Percentiles rank a stretch among this genome's conserved stretches.
Evolutionary conservation across 306 rosid species (phyloP).

Genomic region (Castanospermum australe): DNA sequence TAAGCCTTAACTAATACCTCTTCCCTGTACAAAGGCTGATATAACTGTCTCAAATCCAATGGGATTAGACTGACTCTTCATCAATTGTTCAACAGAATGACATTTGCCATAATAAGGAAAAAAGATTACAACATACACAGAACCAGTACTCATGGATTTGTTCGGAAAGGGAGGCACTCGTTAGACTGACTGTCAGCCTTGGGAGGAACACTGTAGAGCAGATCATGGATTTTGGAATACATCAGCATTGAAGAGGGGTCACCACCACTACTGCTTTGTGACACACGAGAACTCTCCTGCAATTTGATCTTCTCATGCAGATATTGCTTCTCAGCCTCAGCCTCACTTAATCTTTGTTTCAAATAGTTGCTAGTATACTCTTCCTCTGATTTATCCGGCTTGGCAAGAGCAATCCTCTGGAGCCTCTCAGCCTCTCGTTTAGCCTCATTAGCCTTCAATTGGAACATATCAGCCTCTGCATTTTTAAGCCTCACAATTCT

Average conservation of each 20-base stretch:
- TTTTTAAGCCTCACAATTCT: slow-evolving; percentile 91
- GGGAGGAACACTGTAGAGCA: slow-evolving; percentile 61
- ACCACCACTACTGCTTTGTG: slow-evolving; percentile 67
- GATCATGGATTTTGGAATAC: slow-evolving; percentile 84
- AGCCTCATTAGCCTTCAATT: slow-evolving; percentile 89
- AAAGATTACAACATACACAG: slow-evolving; percentile 26
- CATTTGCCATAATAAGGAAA: slow-evolving; percentile 9
- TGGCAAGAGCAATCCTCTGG: slow-evolving; percentile 88
- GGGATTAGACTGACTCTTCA: slow-evolving; percentile 25
- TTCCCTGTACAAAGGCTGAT: slow-evolving; percentile 22
- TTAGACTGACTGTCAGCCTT: slow-evolving; percentile 69
- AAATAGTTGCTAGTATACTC: slow-evolving; percentile 89
- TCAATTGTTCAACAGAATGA: slow-evolving; percentile 28
- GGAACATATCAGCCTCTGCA: slow-evolving; percentile 99
- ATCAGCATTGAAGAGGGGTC: slow-evolving; percentile 79
- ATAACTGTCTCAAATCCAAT: slow-evolving; percentile 21
- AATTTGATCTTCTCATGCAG: slow-evolving; percentile 93
- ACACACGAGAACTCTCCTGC: slow-evolving; percentile 85
- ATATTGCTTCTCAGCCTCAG: slow-evolving; percentile 97
- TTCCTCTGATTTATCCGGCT: slow-evolving; percentile 95
- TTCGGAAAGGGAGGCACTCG: slow-evolving; percentile 66
- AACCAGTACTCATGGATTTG: slow-evolving; percentile 51
- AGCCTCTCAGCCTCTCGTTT: slow-evolving; percentile 94
- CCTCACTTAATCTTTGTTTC: slow-evolving; percentile 86
- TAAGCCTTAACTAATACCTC: slow-evolving; percentile 27